Conservation (phyloP, 2,329 filamentous ascomycete species). For the Phoma herbarum region DNA sequence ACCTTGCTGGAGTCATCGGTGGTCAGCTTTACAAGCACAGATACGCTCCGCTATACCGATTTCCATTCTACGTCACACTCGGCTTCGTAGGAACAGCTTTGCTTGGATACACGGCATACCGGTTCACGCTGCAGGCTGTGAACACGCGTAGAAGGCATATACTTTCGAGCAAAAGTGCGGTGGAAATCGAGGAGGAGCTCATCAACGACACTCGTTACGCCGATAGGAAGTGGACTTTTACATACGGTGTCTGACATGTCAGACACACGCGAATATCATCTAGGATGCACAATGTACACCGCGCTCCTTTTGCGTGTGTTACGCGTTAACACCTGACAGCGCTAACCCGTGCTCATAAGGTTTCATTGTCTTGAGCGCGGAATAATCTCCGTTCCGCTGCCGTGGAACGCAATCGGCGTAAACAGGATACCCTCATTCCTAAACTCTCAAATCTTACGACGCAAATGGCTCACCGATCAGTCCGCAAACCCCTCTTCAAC, state of each 20-base stretch:
- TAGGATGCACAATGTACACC: background rate
- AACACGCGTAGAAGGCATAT: slow-evolving; percentile 15
- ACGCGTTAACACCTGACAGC: background rate
- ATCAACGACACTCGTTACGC: background rate
- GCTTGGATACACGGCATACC: slow-evolving; percentile 31
- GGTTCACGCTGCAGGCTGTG: slow-evolving; percentile 27
- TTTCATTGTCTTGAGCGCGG: slow-evolving; percentile 3
- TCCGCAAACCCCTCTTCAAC: background rate
- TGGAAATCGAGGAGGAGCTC: background rate
- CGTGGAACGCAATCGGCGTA: slow-evolving; percentile 1
- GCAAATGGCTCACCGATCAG: background rate
- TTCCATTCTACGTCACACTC: slow-evolving; percentile 28
- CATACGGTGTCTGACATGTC: background rate
- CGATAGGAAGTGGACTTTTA: slow-evolving; percentile 4
- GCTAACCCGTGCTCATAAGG: background rate
- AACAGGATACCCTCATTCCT: slow-evolving; percentile 13
- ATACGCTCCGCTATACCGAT: slow-evolving; percentile 30
- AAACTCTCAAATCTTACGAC: background rate
- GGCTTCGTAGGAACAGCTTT: slow-evolving; percentile 34
- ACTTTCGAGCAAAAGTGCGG: background rate
- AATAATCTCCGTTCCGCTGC: slow-evolving; percentile 6
- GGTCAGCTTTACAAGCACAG: slow-evolving; percentile 30
- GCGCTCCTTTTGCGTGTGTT: background rate
- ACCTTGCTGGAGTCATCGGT: slow-evolving; percentile 37
- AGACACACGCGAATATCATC: too few species aligned